These are phyloP conservation scores for Phyllosticta citrichinensis DNA, from an alignment of 2,329 filamentous ascomycete genomes.

Conservation along the genomic window DNA sequence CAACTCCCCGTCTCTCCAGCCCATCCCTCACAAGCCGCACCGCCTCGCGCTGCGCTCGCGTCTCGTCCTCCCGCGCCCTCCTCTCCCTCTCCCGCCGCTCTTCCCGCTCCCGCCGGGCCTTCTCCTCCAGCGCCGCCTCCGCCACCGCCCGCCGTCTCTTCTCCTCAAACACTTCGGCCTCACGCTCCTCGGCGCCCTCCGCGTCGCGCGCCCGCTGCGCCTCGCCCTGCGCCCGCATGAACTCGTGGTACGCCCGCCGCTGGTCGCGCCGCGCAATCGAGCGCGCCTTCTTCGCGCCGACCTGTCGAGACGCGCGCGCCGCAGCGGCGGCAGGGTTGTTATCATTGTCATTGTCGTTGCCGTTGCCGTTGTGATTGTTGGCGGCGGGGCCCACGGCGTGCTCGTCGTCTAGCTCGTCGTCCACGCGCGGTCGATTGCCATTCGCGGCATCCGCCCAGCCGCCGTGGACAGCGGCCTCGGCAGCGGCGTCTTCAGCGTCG, in stretches of 20 bases:
- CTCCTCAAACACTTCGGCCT: constrained; percentile 32
- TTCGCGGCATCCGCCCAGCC: background rate
- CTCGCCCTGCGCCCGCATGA: constrained; percentile 38
- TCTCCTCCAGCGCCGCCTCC: constrained; percentile 34
- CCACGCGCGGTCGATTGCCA: constrained; percentile 4
- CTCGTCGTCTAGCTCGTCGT: background rate
- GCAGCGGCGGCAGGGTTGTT: constrained; percentile 15
- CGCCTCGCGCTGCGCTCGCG: constrained; percentile 20
- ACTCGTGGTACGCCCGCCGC: constrained; percentile 38
- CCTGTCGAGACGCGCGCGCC: constrained; percentile 22
- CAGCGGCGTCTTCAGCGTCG: constrained; percentile 11
- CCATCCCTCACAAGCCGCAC: constrained; percentile 20
- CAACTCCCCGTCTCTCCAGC: constrained; percentile 17
- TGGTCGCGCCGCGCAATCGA: constrained; percentile 37
- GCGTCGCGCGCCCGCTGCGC: constrained; percentile 33
- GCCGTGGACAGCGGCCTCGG: background rate
- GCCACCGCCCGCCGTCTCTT: constrained; percentile 30
- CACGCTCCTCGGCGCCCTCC: constrained; percentile 34
- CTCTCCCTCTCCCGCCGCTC: constrained; percentile 27
- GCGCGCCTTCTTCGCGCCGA: constrained; percentile 42
- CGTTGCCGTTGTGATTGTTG: constrained; percentile 13
- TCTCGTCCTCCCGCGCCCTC: constrained; percentile 27
- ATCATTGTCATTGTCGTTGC: background rate
- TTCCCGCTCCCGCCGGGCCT: constrained; percentile 31
- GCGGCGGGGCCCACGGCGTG: constrained; percentile 23